These are phyloP conservation scores for Zygoascus sp. DNA, from an alignment of 1,139 yeast species.

Conservation along the genomic window DNA sequence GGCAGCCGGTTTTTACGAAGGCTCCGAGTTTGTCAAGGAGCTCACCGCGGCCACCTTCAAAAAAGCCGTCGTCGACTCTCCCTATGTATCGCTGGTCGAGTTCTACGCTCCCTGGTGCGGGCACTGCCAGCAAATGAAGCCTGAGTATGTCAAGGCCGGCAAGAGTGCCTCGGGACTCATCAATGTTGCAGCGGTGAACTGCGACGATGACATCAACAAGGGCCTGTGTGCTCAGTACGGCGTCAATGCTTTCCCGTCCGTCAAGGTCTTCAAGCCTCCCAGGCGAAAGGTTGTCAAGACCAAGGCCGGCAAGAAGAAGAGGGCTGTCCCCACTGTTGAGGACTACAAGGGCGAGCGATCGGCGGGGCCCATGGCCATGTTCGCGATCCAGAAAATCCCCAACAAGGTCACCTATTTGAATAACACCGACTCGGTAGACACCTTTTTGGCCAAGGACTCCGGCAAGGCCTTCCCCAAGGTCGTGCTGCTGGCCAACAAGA, in stretches of 20 bases:
- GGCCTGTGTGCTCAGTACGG: constrained; percentile 63
- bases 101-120: constrained; percentile 99
- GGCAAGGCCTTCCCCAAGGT: constrained; percentile 24
- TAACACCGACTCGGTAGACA: constrained; percentile 15
- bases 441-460: constrained; percentile 17
- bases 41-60: constrained; percentile 11
- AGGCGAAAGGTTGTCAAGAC: constrained; percentile 48
- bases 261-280: constrained; percentile 79
- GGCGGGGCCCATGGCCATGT: constrained; percentile 54
- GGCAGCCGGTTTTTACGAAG: constrained; percentile 13
- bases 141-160: constrained; percentile 63
- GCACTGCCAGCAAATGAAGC: constrained; percentile 67
- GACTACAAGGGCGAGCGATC: constrained; percentile 66
- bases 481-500: constrained; percentile 28
- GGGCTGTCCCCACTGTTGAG: constrained; percentile 53
- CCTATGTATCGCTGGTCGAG: constrained; percentile 79
- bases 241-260: constrained; percentile 75
- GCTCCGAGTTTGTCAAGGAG: constrained; percentile 10
- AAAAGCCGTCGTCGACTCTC: constrained; percentile 56
- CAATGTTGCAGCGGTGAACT: constrained; percentile 80
- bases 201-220: constrained; percentile 68
- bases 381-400: constrained; percentile 58
- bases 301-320: constrained; percentile 23
- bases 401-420: constrained; percentile 38
- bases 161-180: constrained; percentile 54